A percentile compares a stretch with the other conserved stretches of the same genome.
Evolutionary conservation across 2,329 filamentous ascomycete genomes (phyloP).

Genomic region (Aurifilum marmelostoma): DNA sequence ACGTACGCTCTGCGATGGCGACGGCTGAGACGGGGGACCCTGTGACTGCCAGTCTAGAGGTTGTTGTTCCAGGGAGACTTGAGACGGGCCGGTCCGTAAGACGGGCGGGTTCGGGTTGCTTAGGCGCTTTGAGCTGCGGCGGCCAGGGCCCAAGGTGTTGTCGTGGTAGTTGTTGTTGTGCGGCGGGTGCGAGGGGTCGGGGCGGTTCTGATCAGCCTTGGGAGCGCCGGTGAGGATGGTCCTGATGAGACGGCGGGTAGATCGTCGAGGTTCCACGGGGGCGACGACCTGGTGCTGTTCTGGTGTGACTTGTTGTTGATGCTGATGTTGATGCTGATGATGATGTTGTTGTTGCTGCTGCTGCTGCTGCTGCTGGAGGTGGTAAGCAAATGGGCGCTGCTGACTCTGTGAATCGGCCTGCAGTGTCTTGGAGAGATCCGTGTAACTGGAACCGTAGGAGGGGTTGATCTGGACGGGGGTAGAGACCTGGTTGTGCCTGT

Average conservation of each 20-base stretch:
- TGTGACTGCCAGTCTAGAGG: conserved; percentile 40
- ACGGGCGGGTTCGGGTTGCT: conserved; percentile 49
- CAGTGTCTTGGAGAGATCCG: conserved; percentile 24
- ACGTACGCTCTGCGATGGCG: conserved; percentile 50
- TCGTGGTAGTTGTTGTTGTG: conserved; percentile 48
- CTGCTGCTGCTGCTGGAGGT: conserved; percentile 24
- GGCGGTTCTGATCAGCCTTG: conserved; percentile 33
- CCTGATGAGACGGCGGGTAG: conserved; percentile 58
- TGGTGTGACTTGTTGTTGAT: conserved; percentile 37
- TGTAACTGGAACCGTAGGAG: conserved; percentile 27
- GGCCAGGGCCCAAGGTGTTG: conserved; percentile 52
- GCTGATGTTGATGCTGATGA: conserved; percentile 31
- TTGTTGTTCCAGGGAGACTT: conserved; percentile 43
- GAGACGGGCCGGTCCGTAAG: conserved; percentile 47
- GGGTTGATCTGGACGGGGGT: conserved; percentile 31
- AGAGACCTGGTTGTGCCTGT: conserved; percentile 46
- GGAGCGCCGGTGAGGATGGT: conserved; percentile 53
- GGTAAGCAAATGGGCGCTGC: conserved; percentile 24
- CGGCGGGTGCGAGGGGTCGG: conserved; percentile 34
- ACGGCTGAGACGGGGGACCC: conserved; percentile 42
- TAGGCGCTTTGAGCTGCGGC: conserved; percentile 61
- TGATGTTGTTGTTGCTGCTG: conserved; percentile 30
- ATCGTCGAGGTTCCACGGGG: conserved; percentile 49
- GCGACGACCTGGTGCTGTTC: conserved; percentile 35
- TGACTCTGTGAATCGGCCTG: conserved; percentile 18